A percentile compares a stretch with the other conserved stretches of the same genome.
phyloP scores from a whole-genome alignment of 805 yeast genomes.

The Candida stauntonica region DNA sequence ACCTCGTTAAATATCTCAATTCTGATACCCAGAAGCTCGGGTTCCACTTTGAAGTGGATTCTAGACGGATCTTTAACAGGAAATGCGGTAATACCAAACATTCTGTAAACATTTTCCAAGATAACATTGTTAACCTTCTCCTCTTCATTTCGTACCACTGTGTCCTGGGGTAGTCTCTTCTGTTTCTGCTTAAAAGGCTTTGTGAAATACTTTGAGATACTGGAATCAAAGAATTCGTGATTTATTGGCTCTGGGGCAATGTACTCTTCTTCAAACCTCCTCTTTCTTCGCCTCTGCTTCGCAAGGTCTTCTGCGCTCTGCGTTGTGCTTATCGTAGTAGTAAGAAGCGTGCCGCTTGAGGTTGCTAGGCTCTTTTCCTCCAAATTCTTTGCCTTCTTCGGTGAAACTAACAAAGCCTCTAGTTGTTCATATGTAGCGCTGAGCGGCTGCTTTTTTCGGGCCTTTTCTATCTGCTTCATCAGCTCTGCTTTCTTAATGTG shows the following conservation, averaged over 20 bases:
- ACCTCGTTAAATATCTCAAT: slow-evolving; percentile 34
- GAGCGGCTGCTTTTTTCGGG: slow-evolving; percentile 19
- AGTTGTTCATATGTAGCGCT: slow-evolving; percentile 30
- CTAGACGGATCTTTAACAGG: slow-evolving; percentile 36
- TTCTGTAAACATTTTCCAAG: slow-evolving; percentile 33
- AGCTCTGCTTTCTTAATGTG: slow-evolving; percentile 19
- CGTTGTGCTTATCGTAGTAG: neutral
- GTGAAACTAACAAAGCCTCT: slow-evolving; percentile 9
- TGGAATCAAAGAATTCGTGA: slow-evolving; percentile 27
- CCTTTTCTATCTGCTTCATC: slow-evolving; percentile 25
- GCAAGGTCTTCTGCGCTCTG: too few relatives aligned
- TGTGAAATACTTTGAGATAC: slow-evolving; percentile 21
- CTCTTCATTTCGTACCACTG: neutral
- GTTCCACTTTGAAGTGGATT: slow-evolving; percentile 11
- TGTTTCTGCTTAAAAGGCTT: slow-evolving; percentile 1
- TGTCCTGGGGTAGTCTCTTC: neutral
- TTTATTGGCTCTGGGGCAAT: slow-evolving; percentile 21
- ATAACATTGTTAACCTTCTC: slow-evolving; percentile 20
- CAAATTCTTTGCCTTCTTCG: neutral
- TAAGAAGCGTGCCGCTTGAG: neutral
- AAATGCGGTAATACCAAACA: slow-evolving; percentile 37
- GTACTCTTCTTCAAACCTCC: slow-evolving; percentile 16
- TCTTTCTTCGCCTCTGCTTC: neutral
- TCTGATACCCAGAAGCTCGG: slow-evolving; percentile 33
- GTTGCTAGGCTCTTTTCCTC: neutral